Evolutionary conservation across 176 grass and related monocot species (phyloP).

Genomic region (Leersia perrieri): DNA sequence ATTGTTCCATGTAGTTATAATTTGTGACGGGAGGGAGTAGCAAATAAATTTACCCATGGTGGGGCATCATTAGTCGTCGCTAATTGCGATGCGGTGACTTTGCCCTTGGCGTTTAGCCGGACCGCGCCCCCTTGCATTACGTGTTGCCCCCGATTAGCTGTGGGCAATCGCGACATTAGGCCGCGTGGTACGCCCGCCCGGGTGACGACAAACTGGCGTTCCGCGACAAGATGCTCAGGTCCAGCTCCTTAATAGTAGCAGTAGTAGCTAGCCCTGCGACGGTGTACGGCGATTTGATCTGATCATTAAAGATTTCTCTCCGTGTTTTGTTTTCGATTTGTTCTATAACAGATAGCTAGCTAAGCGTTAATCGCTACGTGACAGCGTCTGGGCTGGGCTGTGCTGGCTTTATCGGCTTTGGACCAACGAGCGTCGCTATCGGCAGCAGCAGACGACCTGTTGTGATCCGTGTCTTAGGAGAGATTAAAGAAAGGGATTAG

Average conservation of each 20-base stretch:
- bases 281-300: neutral
- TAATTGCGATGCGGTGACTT: constrained; percentile 19
- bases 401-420: neutral
- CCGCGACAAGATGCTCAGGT: neutral
- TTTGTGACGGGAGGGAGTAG: too few species aligned
- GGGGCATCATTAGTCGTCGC: neutral
- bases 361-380: neutral
- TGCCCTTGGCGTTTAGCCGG: neutral
- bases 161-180: neutral
- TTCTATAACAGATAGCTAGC: neutral
- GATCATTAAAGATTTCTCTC: neutral
- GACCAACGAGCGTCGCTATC: neutral
- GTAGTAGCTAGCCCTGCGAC: neutral
- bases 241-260: neutral
- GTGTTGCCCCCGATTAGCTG: neutral
- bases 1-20: too few species aligned
- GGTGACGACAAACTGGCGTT: neutral
- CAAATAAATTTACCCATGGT: neutral
- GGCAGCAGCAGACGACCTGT: neutral
- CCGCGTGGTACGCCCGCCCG: neutral
- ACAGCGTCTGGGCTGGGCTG: neutral
- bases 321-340: neutral
- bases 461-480: neutral
- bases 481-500: neutral
- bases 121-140: neutral